Conservation (phyloP, 805 yeast species). For the Saccharomycopsis oosterbeekiorum region DNA sequence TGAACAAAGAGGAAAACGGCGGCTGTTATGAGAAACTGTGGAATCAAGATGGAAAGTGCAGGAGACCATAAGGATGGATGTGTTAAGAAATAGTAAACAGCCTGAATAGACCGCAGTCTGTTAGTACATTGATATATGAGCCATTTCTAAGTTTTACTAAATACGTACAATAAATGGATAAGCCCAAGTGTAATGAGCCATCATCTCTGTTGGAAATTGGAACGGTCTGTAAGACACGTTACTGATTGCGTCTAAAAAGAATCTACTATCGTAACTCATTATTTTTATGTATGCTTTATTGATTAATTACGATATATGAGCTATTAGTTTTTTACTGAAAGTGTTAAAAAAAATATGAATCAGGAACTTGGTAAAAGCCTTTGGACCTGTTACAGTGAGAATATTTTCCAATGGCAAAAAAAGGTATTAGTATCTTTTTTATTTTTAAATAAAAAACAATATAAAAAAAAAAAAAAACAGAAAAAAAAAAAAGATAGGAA, state of each 20-base stretch:
- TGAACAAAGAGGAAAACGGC: constrained; percentile 14
- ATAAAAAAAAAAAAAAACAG: too few species aligned
- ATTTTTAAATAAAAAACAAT: too few species aligned
- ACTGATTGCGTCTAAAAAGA: neutral
- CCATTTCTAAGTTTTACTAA: neutral
- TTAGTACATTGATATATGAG: neutral
- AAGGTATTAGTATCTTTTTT: too few species aligned
- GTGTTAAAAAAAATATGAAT: too few species aligned
- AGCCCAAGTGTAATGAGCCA: constrained; percentile 11
- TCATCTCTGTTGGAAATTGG: constrained; percentile 12
- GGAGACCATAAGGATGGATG: constrained; percentile 14
- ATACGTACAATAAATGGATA: constrained; percentile 16
- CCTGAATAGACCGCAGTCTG: constrained; percentile 2
- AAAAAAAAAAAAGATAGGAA: too few species aligned
- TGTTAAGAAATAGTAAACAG: constrained; percentile 12
- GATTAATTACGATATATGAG: too few species aligned
- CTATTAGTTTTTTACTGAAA: neutral
- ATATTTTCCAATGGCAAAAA: too few species aligned
- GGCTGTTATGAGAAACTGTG: constrained; percentile 18
- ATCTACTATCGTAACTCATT: constrained; percentile 9
- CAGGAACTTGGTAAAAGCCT: too few species aligned
- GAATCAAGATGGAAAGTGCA: constrained; percentile 16
- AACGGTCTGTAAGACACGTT: constrained; percentile 12
- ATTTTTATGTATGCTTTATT: too few species aligned
- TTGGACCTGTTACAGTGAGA: too few species aligned